Evolutionary conservation across 495 filamentous ascomycete genomes (phyloP).

Genomic region (Talaromyces adpressus): DNA sequence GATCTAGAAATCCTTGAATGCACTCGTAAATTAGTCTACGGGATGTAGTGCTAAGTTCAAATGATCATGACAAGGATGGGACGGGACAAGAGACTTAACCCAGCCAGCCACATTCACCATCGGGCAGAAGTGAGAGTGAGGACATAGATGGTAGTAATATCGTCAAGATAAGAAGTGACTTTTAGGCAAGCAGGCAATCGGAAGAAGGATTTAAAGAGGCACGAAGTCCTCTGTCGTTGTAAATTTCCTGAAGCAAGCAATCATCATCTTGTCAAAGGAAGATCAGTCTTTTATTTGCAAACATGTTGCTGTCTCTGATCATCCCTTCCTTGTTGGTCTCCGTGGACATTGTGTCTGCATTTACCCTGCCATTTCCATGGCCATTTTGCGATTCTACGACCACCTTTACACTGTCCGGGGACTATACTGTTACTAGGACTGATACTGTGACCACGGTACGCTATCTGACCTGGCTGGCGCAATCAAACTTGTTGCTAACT

Average conservation of each 20-base stretch:
- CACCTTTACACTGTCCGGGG: not conserved
- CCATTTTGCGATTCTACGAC: not conserved
- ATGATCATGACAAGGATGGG: not conserved
- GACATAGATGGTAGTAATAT: not conserved
- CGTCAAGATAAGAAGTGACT: not conserved
- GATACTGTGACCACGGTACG: conserved; percentile 1
- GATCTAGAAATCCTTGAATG: not conserved
- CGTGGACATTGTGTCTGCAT: not conserved
- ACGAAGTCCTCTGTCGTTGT: not conserved
- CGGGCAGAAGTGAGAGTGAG: not conserved
- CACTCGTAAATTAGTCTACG: not conserved
- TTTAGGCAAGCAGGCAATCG: not conserved
- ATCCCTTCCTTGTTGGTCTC: not conserved
- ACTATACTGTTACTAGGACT: not conserved
- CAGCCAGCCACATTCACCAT: not conserved
- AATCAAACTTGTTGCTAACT: not conserved
- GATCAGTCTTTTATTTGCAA: not conserved
- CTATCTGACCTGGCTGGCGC: not conserved
- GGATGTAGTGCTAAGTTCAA: not conserved
- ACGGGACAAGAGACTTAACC: not conserved
- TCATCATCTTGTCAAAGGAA: not conserved
- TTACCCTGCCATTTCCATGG: not conserved
- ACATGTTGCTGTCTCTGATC: not conserved
- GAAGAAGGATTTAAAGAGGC: not conserved
- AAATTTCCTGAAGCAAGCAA: not conserved